phyloP scores from a whole-genome alignment of 2,329 filamentous ascomycete genomes.

The Pseudogymnoascus sp. region DNA sequence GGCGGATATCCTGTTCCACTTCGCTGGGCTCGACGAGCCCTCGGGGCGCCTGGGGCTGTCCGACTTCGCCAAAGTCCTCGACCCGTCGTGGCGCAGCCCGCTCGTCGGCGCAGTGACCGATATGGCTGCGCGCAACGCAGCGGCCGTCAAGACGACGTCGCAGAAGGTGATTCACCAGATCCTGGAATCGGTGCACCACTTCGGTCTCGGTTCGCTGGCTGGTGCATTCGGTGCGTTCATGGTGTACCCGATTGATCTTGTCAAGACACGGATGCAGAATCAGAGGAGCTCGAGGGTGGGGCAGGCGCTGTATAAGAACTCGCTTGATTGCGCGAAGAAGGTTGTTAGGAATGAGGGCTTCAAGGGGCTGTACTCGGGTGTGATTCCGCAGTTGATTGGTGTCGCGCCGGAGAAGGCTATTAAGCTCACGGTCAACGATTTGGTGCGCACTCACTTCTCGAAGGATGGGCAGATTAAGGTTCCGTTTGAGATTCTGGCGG shows the following conservation, averaged over 20 bases:
- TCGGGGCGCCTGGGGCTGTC: conserved; percentile 72
- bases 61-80: conserved; percentile 92
- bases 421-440: conserved; percentile 95
- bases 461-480: conserved; percentile 66
- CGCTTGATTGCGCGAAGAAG: conserved; percentile 87
- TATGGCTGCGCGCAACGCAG: conserved; percentile 29
- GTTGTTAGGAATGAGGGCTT: conserved; percentile 89
- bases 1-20: conserved; percentile 97
- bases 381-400: conserved; percentile 88
- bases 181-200: conserved; percentile 79
- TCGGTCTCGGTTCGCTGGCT: conserved; percentile 77
- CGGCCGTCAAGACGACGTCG: conserved; percentile 46
- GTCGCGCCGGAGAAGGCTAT: conserved; percentile 99
- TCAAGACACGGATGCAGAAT: conserved; percentile 98
- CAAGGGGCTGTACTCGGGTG: conserved; percentile 83
- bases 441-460: conserved; percentile 70
- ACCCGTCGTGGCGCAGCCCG: conserved; percentile 76
- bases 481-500: conserved; percentile 70
- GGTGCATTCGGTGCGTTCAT: conserved; percentile 98
- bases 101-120: conserved; percentile 30
- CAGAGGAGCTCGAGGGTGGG: conserved; percentile 77
- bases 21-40: conserved; percentile 83
- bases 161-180: conserved; percentile 54
- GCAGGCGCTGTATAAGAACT: conserved; percentile 92
- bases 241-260: conserved; percentile 97